These are phyloP conservation scores for Komagataella populi DNA, from an alignment of 805 yeast genomes.

Conservation along the genomic window DNA sequence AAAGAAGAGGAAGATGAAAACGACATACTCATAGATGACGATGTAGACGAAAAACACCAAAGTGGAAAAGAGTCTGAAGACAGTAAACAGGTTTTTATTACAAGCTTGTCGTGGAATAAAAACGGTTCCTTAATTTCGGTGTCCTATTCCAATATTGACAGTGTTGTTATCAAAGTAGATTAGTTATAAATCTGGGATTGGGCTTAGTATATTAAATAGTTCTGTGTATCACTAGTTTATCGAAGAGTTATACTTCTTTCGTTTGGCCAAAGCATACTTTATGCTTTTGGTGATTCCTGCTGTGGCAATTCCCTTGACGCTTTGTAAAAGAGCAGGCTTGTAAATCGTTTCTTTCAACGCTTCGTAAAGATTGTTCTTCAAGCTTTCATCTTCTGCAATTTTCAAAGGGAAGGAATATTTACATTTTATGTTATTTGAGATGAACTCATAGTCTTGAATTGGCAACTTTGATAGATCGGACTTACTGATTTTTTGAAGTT, in stretches of 20 bases:
- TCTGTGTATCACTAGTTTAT: background rate
- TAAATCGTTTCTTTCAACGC: slow-evolving; percentile 44
- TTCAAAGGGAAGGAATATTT: slow-evolving; percentile 20
- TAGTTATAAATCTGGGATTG: background rate
- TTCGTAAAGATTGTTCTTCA: slow-evolving; percentile 19
- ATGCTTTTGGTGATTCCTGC: slow-evolving; percentile 70
- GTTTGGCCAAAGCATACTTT: slow-evolving; percentile 67
- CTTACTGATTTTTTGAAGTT: slow-evolving; percentile 8
- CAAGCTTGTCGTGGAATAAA: slow-evolving; percentile 1
- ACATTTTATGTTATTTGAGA: slow-evolving; percentile 11
- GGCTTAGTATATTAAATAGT: background rate
- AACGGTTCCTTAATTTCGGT: background rate
- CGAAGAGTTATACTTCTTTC: slow-evolving; percentile 17
- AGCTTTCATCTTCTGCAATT: slow-evolving; percentile 28
- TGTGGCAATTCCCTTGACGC: slow-evolving; percentile 71
- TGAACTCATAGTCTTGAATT: slow-evolving; percentile 18
- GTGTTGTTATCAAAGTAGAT: slow-evolving; percentile 1
- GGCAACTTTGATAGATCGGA: slow-evolving; percentile 13
- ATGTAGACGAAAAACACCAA: background rate
- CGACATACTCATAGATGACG: background rate
- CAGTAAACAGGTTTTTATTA: background rate
- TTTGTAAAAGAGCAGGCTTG: slow-evolving; percentile 62
- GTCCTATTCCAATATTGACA: slow-evolving; percentile 1
- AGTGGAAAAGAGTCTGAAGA: background rate
- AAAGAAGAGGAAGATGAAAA: background rate